Evolutionary conservation across 441 rosid species (phyloP), one percentile per base, ranked within the genome.

Genomic region (Macaranga tanarius): DNA sequence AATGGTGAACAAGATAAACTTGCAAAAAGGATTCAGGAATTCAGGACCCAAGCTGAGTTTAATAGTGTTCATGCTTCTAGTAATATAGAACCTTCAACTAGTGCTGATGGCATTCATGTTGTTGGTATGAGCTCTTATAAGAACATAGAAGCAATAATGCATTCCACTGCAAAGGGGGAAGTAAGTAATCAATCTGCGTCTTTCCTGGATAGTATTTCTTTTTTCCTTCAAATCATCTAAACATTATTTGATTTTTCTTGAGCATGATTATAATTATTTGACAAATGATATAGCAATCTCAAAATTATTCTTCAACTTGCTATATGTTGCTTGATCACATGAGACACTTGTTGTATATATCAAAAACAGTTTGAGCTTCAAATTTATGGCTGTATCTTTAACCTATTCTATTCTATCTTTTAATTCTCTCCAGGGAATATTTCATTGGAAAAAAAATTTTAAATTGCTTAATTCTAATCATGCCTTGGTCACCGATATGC

Each of bases 11-110:
- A 91, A 81, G 91, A 93, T 79, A 86, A 87, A 75, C 90, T 91
- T 76, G 97, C 88, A 66, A 89, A 87, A 81, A 84, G 98, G 77
- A 93, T 93, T 84, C 98, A 93, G 78, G 98, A 91, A 79, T 93
- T 87, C 82, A 87, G 96, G 83, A 89, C 97, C 61, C 96, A 85
- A 80, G 79, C 93, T 76, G 98, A 93, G 81, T 55, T 88, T 81
- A 90, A 87, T 55, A 85, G 78, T 71, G 76, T 84, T 57, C 86
- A 62, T 63, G 87, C 84, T 75, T 87, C 92, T 4, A 76, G 71
- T 65, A 71, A 82, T 12, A 47, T 79, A 34, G 93, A 86, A 62
- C 77, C 84, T 63, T 80, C 86, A 69, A 69, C 73, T 62, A 75
- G 77, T 57, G 78, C 76, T 72, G 87, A 86, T 51, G 77, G 80